A percentile compares a stretch with the other conserved stretches of the same genome.
phyloP scores from a whole-genome alignment of 2,329 filamentous ascomycete genomes.

The Dactylellina parvicollis region DNA sequence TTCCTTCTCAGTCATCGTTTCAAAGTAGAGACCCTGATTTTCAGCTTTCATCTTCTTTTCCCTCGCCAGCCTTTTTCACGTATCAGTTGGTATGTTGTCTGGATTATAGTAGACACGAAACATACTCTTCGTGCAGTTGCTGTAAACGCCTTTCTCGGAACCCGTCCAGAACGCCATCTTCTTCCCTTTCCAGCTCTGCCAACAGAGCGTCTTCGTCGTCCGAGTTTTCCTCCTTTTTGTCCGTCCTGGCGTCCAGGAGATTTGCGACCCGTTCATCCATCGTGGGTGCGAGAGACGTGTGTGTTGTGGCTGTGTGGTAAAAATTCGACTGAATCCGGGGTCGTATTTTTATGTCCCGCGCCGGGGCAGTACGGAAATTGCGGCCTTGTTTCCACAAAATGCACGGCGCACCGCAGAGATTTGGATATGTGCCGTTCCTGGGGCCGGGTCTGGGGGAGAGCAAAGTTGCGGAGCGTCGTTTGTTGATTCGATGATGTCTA shows the following conservation, averaged over 20 bases:
- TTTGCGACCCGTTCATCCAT: constrained; percentile 56
- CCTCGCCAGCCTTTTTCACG: constrained; percentile 61
- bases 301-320: constrained; percentile 50
- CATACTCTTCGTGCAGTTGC: constrained; percentile 67
- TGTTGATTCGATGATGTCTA: no score
- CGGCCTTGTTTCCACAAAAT: not conserved
- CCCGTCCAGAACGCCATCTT: constrained; percentile 65
- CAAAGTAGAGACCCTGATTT: constrained; percentile 67
- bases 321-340: constrained; percentile 3
- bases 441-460: not conserved
- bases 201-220: constrained; percentile 71
- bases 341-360: not conserved
- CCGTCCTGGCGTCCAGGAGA: constrained; percentile 56
- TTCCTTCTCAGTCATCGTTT: constrained; percentile 69
- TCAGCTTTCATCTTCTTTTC: constrained; percentile 66
- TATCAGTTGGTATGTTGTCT: not conserved
- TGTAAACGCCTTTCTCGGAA: constrained; percentile 69
- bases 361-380: constrained; percentile 13
- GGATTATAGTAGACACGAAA: not conserved
- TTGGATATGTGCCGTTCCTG: not conserved
- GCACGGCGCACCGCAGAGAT: not conserved
- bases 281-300: not conserved
- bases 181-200: constrained; percentile 66
- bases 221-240: constrained; percentile 49
- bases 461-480: not conserved